phyloP scores from a whole-genome alignment of 192 early-diverging fungal genomes.

The Mortierella claussenii region DNA sequence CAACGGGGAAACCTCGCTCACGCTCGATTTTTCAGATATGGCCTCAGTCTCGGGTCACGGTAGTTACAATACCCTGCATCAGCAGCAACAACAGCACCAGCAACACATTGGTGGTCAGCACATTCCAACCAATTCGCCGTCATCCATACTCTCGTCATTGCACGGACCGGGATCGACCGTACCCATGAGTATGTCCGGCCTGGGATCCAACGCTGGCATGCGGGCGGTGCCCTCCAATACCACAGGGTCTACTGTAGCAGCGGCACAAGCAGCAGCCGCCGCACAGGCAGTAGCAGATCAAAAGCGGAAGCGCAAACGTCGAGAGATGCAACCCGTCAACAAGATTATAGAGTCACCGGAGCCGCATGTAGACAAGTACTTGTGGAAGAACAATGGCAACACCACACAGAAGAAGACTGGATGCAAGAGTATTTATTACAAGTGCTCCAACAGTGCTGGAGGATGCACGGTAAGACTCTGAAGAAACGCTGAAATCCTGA shows the following conservation, averaged over 20 bases:
- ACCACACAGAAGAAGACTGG: slow-evolving; percentile 67
- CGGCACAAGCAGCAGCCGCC: slow-evolving; percentile 1
- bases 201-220: slow-evolving; percentile 1
- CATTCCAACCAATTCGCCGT: background rate
- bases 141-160: slow-evolving; percentile 11
- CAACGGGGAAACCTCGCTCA: slow-evolving; percentile 27
- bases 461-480: slow-evolving; percentile 49
- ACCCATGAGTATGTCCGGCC: slow-evolving; percentile 10
- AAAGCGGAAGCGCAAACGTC: slow-evolving; percentile 61
- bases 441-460: slow-evolving; percentile 65
- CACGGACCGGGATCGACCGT: background rate
- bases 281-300: slow-evolving; percentile 15
- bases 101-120: background rate
- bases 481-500: no score
- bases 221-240: background rate
- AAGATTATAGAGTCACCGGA: slow-evolving; percentile 66
- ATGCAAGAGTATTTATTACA: slow-evolving; percentile 68
- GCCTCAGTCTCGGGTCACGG: slow-evolving; percentile 31
- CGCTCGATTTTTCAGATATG: slow-evolving; percentile 44
- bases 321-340: slow-evolving; percentile 70
- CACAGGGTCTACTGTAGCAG: slow-evolving; percentile 6
- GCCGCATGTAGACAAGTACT: slow-evolving; percentile 59
- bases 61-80: slow-evolving; percentile 8
- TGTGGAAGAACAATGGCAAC: slow-evolving; percentile 72
- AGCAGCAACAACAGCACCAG: slow-evolving; percentile 8